These are phyloP conservation scores for Fusarium ambrosium DNA, from an alignment of 2,329 filamentous ascomycete genomes.

Conservation along the genomic window DNA sequence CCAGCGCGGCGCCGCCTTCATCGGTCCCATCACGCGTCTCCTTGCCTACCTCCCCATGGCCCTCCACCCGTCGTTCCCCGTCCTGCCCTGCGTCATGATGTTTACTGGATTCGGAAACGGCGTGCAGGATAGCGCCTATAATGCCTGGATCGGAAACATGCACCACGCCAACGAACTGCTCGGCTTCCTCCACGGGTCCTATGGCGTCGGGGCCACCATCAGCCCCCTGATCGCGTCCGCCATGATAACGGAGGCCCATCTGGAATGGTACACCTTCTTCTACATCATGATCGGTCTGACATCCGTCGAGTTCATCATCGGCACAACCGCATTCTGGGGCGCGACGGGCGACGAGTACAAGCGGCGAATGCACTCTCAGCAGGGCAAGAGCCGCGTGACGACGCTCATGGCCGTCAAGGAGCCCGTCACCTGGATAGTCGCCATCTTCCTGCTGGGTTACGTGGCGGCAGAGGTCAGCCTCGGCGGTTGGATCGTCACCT, in stretches of 20 bases:
- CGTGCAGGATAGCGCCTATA: constrained; percentile 72
- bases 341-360: constrained; percentile 69
- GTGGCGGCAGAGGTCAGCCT: constrained; percentile 83
- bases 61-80: constrained; percentile 77
- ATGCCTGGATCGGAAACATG: constrained; percentile 78
- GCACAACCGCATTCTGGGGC: constrained; percentile 71
- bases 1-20: constrained; percentile 77
- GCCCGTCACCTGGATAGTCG: constrained; percentile 77
- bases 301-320: constrained; percentile 66
- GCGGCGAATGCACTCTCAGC: constrained; percentile 46
- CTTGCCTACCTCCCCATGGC: constrained; percentile 74
- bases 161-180: constrained; percentile 79
- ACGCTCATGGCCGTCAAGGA: constrained; percentile 60
- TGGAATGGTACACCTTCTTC: constrained; percentile 81
- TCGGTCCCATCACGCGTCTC: constrained; percentile 74
- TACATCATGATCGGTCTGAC: constrained; percentile 78
- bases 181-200: constrained; percentile 79
- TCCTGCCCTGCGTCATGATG: constrained; percentile 74
- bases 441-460: constrained; percentile 82
- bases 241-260: constrained; percentile 73
- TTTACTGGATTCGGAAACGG: constrained; percentile 80
- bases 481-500: constrained; percentile 84
- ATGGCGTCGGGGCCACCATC: constrained; percentile 78
- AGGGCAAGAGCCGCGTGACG: constrained; percentile 59
- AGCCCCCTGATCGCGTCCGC: constrained; percentile 78